Evolutionary conservation across 345 rosid genomes (phyloP).

Genomic region (Triadica sebifera): DNA sequence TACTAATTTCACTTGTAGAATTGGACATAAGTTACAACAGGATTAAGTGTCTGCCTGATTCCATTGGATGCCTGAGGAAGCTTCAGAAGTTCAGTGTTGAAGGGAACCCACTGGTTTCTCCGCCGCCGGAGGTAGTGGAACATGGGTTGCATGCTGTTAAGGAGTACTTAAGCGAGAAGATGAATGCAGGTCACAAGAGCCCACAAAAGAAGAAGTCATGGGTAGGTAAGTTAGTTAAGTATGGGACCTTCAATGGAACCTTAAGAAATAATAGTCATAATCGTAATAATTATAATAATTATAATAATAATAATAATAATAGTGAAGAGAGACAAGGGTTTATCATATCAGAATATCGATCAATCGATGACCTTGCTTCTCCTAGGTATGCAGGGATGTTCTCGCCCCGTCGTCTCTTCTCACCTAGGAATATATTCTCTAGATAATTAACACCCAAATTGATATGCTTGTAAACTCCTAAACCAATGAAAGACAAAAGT

Average conservation of each 20-base stretch:
- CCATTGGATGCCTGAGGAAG: constrained; percentile 73
- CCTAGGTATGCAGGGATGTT: constrained; percentile 60
- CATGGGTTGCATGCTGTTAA: constrained; percentile 55
- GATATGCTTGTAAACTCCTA: no score
- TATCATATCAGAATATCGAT: constrained; percentile 42
- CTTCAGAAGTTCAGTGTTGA: constrained; percentile 61
- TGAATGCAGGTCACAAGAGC: constrained; percentile 42
- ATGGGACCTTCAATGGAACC: constrained; percentile 51
- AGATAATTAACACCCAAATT: no score
- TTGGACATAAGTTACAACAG: constrained; percentile 78
- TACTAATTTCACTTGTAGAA: constrained; percentile 67
- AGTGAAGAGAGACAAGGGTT: constrained; percentile 52
- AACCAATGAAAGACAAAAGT: no score
- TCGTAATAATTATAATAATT: no score
- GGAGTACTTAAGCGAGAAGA: constrained; percentile 63
- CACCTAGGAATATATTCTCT: constrained; percentile 32
- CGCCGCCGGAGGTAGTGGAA: constrained; percentile 67
- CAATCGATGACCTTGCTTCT: constrained; percentile 55
- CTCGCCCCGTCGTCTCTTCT: constrained; percentile 70
- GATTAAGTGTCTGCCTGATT: constrained; percentile 59
- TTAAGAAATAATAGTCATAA: constrained; percentile 7
- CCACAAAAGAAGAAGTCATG: constrained; percentile 58
- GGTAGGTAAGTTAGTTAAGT: constrained; percentile 65
- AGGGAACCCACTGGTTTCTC: constrained; percentile 80
- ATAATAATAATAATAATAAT: neutral